Percentiles rank a stretch among this genome's conserved stretches.
Conservation (phyloP, 352 stramenopile species). For the Phytophthora ohioensis region DNA sequence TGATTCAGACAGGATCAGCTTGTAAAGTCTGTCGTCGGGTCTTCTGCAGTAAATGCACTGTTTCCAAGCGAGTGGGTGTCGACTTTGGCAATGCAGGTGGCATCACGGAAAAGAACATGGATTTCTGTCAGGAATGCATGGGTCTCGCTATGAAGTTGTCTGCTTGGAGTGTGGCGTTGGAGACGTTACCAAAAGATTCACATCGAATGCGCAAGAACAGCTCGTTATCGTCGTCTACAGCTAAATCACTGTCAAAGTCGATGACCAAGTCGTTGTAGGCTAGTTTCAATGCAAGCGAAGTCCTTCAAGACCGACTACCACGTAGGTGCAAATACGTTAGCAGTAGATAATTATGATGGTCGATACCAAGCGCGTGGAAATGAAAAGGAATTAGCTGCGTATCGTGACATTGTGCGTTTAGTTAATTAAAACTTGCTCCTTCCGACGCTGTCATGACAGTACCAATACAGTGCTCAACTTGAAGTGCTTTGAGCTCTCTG, state of each 20-base stretch:
- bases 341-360: conserved; percentile 38
- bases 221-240: conserved; percentile 21
- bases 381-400: conserved; percentile 3
- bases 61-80: conserved; percentile 46
- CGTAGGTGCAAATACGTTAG: not conserved
- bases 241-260: conserved; percentile 30
- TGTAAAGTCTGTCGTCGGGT: conserved; percentile 46
- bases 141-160: conserved; percentile 45
- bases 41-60: conserved; percentile 54
- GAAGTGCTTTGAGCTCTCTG: too few species aligned
- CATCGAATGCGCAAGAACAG: conserved; percentile 7
- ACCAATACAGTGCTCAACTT: too few species aligned
- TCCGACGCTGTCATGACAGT: too few species aligned
- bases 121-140: conserved; percentile 63
- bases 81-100: conserved; percentile 42
- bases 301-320: not conserved
- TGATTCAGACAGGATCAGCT: conserved; percentile 34
- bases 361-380: conserved; percentile 6
- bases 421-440: not conserved
- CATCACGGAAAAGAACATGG: conserved; percentile 51
- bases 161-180: conserved; percentile 50
- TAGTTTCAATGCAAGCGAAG: not conserved
- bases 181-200: conserved; percentile 30
- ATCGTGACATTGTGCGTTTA: not conserved
- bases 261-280: conserved; percentile 19